Percentiles rank a stretch among this genome's conserved stretches.
Conservation (phyloP, 495 filamentous ascomycete genomes). For the Tuber calosporum region DNA sequence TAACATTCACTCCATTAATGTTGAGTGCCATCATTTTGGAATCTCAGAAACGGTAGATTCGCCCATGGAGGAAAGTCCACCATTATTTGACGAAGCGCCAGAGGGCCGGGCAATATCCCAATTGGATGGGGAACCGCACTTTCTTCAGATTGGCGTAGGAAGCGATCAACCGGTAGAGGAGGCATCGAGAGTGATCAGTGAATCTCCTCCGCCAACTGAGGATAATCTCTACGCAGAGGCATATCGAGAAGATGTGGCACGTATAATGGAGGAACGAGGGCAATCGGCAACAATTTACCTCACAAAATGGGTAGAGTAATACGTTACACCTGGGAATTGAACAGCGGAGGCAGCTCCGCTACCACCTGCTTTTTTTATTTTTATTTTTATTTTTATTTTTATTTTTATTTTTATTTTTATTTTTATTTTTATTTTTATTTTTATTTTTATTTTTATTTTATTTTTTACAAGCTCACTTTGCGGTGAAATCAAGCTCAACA, state of each 20-base stretch:
- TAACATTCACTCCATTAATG: not conserved
- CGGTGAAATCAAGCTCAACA: conserved; percentile 1
- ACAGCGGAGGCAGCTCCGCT: not conserved
- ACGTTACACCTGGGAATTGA: not conserved
- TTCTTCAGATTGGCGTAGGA: conserved; percentile 67
- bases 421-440: not conserved
- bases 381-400: no score
- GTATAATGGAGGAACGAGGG: conserved; percentile 52
- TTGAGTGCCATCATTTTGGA: not conserved
- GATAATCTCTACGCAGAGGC: conserved; percentile 82
- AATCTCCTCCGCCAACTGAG: conserved; percentile 72
- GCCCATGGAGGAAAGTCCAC: not conserved
- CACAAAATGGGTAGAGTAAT: conserved; percentile 14
- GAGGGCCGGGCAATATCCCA: conserved; percentile 63
- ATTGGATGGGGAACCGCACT: conserved; percentile 54
- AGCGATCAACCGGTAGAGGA: conserved; percentile 44
- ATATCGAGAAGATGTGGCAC: conserved; percentile 71
- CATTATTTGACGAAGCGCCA: conserved; percentile 33
- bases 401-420: no score
- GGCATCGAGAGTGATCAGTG: conserved; percentile 54
- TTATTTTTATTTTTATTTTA: not conserved
- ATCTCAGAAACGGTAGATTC: conserved; percentile 16
- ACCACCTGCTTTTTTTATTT: not conserved
- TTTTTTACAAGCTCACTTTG: not conserved
- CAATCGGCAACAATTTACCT: conserved; percentile 18